Base-by-base conservation (phyloP, 306 rosid genomes). In the Delonix regia region DNA sequence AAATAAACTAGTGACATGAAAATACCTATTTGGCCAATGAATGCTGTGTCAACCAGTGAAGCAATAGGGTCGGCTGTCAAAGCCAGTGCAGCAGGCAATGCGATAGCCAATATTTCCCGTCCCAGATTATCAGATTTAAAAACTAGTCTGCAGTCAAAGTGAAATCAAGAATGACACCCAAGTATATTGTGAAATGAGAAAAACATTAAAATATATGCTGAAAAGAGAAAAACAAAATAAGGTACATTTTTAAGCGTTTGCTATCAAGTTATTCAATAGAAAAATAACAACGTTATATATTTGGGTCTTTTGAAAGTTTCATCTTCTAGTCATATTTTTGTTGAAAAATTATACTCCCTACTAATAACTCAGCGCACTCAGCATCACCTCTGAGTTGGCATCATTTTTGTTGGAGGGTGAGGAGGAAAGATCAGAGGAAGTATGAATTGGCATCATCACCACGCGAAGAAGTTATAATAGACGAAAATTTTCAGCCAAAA, bases 61-160 rank as follows among this genome's bases (percentile, higher is more conserved):
- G 98, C 98, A 45, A 94, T 83, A 60, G 99, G 99, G 64, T 94
- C 99, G 65, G 99, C 99, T 48, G 97, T 86, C 81, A 94, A 81
- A 73, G 97, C 99, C 70, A 92, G 81, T 64, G 99, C 95, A 13
- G 97, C 97, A 44, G 97, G 99, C 61, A 94, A 74, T 48, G 99
- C 99, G 81, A 94, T 92, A 25, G 89, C 78, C 44, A 88, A 83
- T 69, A 94, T 92, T 83, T 94, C 99, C 52, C 79, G 59, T 42
- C 97, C 97, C 79, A 92, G 97, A 83, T 83, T 77, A 60, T 94
- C 99, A 1, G 15, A 53, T 33, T 27, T 36, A 53, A 76, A 76
- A 63, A 49, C 47, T 13, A 33, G 24, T 42, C 63, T 76, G 34
- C 64, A 22, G 51, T 14, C 28, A 66, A 42, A 24, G 68, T 14